phyloP scores from a whole-genome alignment of 371 early-diverging fungal species.

The Mortierella sp. region DNA sequence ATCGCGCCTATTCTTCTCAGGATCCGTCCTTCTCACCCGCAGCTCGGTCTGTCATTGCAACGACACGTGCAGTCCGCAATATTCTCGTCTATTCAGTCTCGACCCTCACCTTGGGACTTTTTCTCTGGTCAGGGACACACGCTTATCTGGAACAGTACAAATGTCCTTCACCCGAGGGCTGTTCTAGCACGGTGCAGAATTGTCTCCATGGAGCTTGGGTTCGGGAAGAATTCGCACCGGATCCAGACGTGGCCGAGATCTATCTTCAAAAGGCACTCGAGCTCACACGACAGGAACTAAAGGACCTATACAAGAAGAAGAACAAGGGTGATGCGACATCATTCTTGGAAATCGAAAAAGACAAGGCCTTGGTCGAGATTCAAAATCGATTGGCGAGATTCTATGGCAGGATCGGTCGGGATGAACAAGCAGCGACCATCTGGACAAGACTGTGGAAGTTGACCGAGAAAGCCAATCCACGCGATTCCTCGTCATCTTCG shows the following conservation, averaged over 20 bases:
- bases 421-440: conserved; percentile 45
- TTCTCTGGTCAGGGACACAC: conserved; percentile 39
- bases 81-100: conserved; percentile 32
- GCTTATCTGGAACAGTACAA: conserved; percentile 51
- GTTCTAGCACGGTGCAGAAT: conserved; percentile 16
- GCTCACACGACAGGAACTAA: conserved; percentile 21
- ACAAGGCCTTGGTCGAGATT: conserved; percentile 32
- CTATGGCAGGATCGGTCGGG: conserved; percentile 34
- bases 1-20: not conserved
- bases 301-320: conserved; percentile 12
- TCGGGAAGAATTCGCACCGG: conserved; percentile 40
- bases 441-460: conserved; percentile 46
- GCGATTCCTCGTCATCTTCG: not conserved
- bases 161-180: conserved; percentile 38
- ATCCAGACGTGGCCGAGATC: conserved; percentile 33
- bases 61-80: conserved; percentile 25
- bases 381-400: conserved; percentile 36
- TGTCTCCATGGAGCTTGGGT: conserved; percentile 54
- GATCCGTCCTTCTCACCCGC: conserved; percentile 12
- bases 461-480: conserved; percentile 14
- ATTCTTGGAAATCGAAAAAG: conserved; percentile 32
- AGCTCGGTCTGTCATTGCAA: conserved; percentile 17
- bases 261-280: conserved; percentile 39
- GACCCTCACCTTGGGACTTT: conserved; percentile 19
- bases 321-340: not conserved